These are phyloP conservation scores for Mycosphaerella sp. DNA, from an alignment of 2,329 filamentous ascomycete species.

Conservation along the genomic window DNA sequence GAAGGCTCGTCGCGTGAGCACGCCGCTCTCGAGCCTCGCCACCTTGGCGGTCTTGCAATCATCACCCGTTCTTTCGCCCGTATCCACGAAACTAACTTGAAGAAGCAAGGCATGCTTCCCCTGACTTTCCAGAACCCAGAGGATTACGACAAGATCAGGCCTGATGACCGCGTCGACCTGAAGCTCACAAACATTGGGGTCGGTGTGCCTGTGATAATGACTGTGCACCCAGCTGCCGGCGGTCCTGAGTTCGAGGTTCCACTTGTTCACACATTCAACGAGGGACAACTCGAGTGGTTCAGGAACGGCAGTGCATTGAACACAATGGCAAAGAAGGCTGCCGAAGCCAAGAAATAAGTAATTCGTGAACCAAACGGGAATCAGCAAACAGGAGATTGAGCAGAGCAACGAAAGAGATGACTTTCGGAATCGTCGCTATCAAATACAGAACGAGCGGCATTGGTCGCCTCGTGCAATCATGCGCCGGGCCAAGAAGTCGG, in stretches of 20 bases:
- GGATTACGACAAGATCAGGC: conserved; percentile 96
- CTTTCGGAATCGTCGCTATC: conserved; percentile 15
- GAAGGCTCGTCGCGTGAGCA: conserved; percentile 98
- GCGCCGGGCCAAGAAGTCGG: conserved; percentile 11
- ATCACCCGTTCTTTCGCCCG: conserved; percentile 93
- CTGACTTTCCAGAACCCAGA: conserved; percentile 90
- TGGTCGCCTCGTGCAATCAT: conserved; percentile 14
- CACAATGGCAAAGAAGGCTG: conserved; percentile 78
- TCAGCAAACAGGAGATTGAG: conserved; percentile 7
- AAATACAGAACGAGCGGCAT: conserved; percentile 19
- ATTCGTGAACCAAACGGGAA: neutral
- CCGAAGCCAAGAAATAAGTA: conserved; percentile 12
- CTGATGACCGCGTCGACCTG: conserved; percentile 87
- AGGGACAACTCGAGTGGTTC: conserved; percentile 97
- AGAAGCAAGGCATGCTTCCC: conserved; percentile 99
- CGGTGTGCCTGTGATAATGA: conserved; percentile 86
- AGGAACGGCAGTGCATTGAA: conserved; percentile 95
- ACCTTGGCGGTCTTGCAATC: conserved; percentile 94
- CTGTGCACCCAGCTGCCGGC: conserved; percentile 86
- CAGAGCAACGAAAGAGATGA: conserved; percentile 12
- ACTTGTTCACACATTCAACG: conserved; percentile 96
- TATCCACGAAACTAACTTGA: conserved; percentile 99
- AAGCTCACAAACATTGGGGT: conserved; percentile 82
- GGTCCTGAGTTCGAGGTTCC: conserved; percentile 67
- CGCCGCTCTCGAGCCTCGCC: conserved; percentile 92